phyloP scores from a whole-genome alignment of 768 basidiomycete genomes.

The Cystofilobasidium macerans region DNA sequence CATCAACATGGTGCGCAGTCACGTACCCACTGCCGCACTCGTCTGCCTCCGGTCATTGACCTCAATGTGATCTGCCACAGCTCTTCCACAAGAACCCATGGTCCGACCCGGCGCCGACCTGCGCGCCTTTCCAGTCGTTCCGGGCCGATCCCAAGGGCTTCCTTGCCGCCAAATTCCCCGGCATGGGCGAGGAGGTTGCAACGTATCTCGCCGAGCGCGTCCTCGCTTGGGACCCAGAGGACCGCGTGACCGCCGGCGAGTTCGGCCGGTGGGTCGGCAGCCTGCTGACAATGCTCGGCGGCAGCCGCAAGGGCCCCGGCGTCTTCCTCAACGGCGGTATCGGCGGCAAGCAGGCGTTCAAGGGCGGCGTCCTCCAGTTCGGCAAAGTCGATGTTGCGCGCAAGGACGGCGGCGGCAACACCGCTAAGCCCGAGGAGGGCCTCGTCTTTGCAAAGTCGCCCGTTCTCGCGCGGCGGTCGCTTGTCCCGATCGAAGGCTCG shows the following conservation, averaged over 20 bases:
- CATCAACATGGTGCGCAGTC: constrained; percentile 79
- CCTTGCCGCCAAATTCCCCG: constrained; percentile 79
- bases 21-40: too few relatives aligned
- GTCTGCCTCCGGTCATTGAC: constrained; percentile 35
- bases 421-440: not conserved
- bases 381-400: not conserved
- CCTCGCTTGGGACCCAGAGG: constrained; percentile 62
- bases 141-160: constrained; percentile 68
- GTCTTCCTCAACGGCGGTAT: constrained; percentile 7
- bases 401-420: not conserved
- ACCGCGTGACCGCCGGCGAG: constrained; percentile 64
- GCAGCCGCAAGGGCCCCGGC: constrained; percentile 7
- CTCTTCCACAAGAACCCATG: constrained; percentile 97
- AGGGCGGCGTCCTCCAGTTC: constrained; percentile 5
- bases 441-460: constrained; percentile 21
- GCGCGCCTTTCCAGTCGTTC: constrained; percentile 67
- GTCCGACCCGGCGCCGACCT: constrained; percentile 82
- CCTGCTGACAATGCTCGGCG: constrained; percentile 39
- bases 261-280: constrained; percentile 78
- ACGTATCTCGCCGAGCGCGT: constrained; percentile 73
- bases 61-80: constrained; percentile 42
- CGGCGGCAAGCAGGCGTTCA: constrained; percentile 12
- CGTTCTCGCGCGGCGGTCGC: constrained; percentile 10
- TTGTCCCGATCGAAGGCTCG: constrained; percentile 5
- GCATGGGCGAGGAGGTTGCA: constrained; percentile 54